Evolutionary conservation across 2,329 filamentous ascomycete genomes (phyloP).

Genomic region (Talaromyces piceae): DNA sequence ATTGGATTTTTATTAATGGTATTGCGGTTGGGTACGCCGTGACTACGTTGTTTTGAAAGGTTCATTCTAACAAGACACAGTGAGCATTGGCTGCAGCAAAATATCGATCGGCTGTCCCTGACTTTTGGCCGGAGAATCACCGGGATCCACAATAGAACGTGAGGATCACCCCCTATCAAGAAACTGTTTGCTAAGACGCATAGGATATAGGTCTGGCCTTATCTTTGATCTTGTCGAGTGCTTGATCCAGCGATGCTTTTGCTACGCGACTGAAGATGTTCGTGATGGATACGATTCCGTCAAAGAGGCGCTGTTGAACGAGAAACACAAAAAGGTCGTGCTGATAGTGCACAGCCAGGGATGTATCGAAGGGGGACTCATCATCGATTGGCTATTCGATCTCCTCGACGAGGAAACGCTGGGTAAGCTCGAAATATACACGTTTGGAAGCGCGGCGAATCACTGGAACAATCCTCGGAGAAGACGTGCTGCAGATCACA

Average conservation of each 20-base stretch:
- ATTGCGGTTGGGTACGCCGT: conserved; percentile 40
- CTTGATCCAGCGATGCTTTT: conserved; percentile 66
- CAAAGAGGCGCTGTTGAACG: conserved; percentile 57
- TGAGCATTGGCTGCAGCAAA: conserved; percentile 61
- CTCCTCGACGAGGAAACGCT: conserved; percentile 61
- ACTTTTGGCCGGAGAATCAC: conserved; percentile 65
- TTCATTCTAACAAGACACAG: conserved; percentile 12
- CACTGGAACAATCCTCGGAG: conserved; percentile 73
- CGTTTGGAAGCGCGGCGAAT: conserved; percentile 70
- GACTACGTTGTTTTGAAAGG: neutral
- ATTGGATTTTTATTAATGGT: conserved; percentile 77
- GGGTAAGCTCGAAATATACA: conserved; percentile 64
- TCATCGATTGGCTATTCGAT: conserved; percentile 68
- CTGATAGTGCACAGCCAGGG: conserved; percentile 73
- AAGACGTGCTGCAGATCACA: conserved; percentile 16
- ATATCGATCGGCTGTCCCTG: conserved; percentile 61
- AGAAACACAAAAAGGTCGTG: conserved; percentile 59
- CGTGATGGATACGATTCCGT: conserved; percentile 52
- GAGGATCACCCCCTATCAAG: conserved; percentile 14
- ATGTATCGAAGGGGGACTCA: conserved; percentile 63
- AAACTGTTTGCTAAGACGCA: neutral
- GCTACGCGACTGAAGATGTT: conserved; percentile 63
- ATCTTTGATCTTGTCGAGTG: conserved; percentile 73
- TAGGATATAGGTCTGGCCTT: conserved; percentile 46
- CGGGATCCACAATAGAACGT: conserved; percentile 70